Conservation (phyloP, 257 asterid genomes). For the Pogostemon cablin region DNA sequence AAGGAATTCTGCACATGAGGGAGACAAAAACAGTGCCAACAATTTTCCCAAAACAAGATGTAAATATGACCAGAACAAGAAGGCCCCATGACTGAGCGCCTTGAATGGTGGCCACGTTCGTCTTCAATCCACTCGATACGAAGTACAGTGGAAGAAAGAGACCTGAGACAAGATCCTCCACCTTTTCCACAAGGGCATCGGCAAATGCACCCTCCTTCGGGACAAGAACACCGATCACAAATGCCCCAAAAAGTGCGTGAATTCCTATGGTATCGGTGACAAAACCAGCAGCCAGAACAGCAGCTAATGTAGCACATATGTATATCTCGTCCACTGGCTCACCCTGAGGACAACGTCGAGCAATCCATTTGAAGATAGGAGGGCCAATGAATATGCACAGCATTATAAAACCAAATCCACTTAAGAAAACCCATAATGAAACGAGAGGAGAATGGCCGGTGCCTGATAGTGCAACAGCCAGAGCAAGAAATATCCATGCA, state of each 20-base stretch:
- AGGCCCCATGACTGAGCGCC: slow-evolving; percentile 76
- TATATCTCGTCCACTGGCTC: slow-evolving; percentile 70
- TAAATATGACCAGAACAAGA: slow-evolving; percentile 57
- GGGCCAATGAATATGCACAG: slow-evolving; percentile 48
- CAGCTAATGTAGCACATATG: slow-evolving; percentile 59
- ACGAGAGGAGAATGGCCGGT: slow-evolving; percentile 52
- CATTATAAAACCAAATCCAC: slow-evolving; percentile 49
- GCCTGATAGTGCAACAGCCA: slow-evolving; percentile 67
- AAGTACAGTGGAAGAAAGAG: slow-evolving; percentile 68
- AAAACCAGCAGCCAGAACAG: slow-evolving; percentile 67
- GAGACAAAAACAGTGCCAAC: slow-evolving; percentile 56
- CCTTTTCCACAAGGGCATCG: slow-evolving; percentile 63
- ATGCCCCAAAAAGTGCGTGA: slow-evolving; percentile 75
- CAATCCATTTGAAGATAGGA: slow-evolving; percentile 56
- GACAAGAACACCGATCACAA: slow-evolving; percentile 67
- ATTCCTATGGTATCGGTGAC: slow-evolving; percentile 67
- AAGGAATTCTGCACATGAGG: slow-evolving; percentile 43
- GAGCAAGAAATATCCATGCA: slow-evolving; percentile 73
- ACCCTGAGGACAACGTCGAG: slow-evolving; percentile 57
- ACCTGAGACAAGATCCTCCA: slow-evolving; percentile 65
- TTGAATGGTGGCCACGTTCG: slow-evolving; percentile 58
- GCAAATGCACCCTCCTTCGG: slow-evolving; percentile 73
- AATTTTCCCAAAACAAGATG: slow-evolving; percentile 66
- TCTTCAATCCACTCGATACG: slow-evolving; percentile 69
- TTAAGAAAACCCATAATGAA: slow-evolving; percentile 59